Base-by-base conservation (phyloP, 345 rosid species). In the Murraya paniculata region DNA sequence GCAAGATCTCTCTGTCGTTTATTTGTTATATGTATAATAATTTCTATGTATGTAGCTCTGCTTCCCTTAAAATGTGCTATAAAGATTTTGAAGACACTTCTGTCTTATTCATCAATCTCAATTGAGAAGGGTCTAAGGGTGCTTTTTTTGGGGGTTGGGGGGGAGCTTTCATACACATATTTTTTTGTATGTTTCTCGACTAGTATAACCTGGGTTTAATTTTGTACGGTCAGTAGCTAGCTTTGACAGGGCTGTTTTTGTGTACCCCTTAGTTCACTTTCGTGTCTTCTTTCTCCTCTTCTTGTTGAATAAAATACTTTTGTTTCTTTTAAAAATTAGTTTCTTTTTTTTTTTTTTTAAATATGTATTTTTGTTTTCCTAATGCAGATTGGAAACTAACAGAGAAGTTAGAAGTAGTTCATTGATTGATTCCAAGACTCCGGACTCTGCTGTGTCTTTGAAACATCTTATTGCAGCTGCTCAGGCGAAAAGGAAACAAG, bases 381-480 rank as follows among this genome's bases (percentile, higher is more conserved):
- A 60, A 74, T 71, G 38, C 84, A 90, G 96, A 81, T 71, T 79
- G 64, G 89, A 86, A 79, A 74, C 73, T 76, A 76, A 76, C 77
- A 76, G 82, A 71, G 89, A 85, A 81, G 89, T 83, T 57, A 84
- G 82, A 80, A 75, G 66, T 68, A 71, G 77, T 64, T 82, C 80
- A 21, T 77, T 85, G 83, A 66, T 73, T 19, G 87, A 87, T 76
- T 83, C 90, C 76, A 87, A 84, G 81, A 85, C 89, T 74, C 82
- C 88, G 53, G 96, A 92, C 82, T 86, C 97, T 76, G 77, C 77
- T 68, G 77, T 75, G 80, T 90, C 97, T 60, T 86, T 96, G 95
- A 92, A 91, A 86, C 81, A 87, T 88, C 95, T 96, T 67, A 94
- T 94, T 85, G 97, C 99, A 72, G 97, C 92, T 72, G 98, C 98